These are phyloP conservation scores for Penicillium salamii DNA, from an alignment of 495 filamentous ascomycete genomes.

Conservation along the genomic window DNA sequence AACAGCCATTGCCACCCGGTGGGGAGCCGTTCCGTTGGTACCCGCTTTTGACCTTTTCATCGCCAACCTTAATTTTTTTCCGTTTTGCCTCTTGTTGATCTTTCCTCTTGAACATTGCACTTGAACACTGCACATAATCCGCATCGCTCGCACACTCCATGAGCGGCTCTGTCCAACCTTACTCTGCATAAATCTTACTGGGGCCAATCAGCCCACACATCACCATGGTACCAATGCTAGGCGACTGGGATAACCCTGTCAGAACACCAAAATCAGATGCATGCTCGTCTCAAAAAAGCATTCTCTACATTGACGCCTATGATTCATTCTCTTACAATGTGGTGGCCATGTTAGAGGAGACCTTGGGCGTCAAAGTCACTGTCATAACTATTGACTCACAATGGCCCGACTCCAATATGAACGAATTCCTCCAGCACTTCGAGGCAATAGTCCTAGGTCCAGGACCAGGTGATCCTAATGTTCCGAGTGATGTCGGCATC, in stretches of 20 bases:
- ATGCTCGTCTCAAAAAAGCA: slow-evolving; percentile 31
- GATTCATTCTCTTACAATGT: slow-evolving; percentile 97
- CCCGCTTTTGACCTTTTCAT: slow-evolving; percentile 26
- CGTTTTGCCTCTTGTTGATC: slow-evolving; percentile 14
- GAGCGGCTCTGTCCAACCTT: too few relatives aligned
- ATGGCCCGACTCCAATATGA: slow-evolving; percentile 44
- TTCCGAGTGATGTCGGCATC: slow-evolving; percentile 68
- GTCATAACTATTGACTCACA: slow-evolving; percentile 67
- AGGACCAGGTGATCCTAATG: slow-evolving; percentile 65
- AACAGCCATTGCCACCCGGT: slow-evolving; percentile 9
- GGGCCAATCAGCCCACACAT: neutral
- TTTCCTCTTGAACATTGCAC: too few relatives aligned
- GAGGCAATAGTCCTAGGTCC: slow-evolving; percentile 79
- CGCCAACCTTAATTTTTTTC: slow-evolving; percentile 25
- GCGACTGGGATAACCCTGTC: slow-evolving; percentile 21
- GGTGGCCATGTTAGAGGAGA: slow-evolving; percentile 67
- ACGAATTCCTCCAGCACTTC: slow-evolving; percentile 55
- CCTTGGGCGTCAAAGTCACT: slow-evolving; percentile 61
- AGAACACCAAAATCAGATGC: neutral
- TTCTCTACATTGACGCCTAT: slow-evolving; percentile 90
- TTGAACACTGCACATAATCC: too few relatives aligned
- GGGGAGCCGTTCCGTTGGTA: slow-evolving; percentile 24
- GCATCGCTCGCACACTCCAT: too few relatives aligned
- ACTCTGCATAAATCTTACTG: too few relatives aligned
- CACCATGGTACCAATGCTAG: slow-evolving; percentile 38